Evolutionary conservation across 208 protist species (phyloP).

Genomic region (Leishmania martiniquensis): DNA sequence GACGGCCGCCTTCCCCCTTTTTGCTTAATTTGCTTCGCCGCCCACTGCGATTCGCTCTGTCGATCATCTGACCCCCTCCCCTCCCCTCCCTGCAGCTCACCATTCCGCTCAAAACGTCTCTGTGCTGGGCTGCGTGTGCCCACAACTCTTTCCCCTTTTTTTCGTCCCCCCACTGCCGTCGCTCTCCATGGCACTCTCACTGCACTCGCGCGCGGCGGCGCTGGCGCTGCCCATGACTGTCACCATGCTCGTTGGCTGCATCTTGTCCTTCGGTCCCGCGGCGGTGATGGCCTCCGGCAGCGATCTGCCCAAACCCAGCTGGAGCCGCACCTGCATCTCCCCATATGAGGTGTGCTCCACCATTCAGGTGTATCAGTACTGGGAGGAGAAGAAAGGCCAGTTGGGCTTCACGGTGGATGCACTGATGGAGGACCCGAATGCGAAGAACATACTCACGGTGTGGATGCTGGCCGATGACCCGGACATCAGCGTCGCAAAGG

Average conservation of each 20-base stretch:
- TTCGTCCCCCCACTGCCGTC: background rate
- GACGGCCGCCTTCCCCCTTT: too few species aligned
- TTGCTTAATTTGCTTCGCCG: too few species aligned
- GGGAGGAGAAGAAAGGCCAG: slow-evolving; percentile 29
- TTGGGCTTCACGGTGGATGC: slow-evolving; percentile 40
- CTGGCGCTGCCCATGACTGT: background rate
- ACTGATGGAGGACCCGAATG: slow-evolving; percentile 9
- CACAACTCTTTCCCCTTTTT: background rate
- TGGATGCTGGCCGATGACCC: slow-evolving; percentile 57
- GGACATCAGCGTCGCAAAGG: slow-evolving; percentile 25
- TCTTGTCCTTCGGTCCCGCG: background rate
- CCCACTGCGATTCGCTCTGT: too few species aligned
- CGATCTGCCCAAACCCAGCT: slow-evolving; percentile 36
- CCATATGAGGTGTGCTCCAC: slow-evolving; percentile 40
- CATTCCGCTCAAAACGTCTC: too few species aligned
- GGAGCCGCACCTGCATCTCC: slow-evolving; percentile 31
- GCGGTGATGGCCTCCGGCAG: slow-evolving; percentile 2
- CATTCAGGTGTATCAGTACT: slow-evolving; percentile 41
- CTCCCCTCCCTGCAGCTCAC: too few species aligned
- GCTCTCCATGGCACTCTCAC: background rate
- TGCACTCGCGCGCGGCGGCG: background rate
- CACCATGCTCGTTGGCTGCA: background rate
- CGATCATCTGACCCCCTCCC: too few species aligned
- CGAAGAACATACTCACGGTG: slow-evolving; percentile 30
- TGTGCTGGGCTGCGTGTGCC: too few species aligned